Evolutionary conservation across 768 basidiomycete species (phyloP).

Genomic region (Lactifluus echinatus): DNA sequence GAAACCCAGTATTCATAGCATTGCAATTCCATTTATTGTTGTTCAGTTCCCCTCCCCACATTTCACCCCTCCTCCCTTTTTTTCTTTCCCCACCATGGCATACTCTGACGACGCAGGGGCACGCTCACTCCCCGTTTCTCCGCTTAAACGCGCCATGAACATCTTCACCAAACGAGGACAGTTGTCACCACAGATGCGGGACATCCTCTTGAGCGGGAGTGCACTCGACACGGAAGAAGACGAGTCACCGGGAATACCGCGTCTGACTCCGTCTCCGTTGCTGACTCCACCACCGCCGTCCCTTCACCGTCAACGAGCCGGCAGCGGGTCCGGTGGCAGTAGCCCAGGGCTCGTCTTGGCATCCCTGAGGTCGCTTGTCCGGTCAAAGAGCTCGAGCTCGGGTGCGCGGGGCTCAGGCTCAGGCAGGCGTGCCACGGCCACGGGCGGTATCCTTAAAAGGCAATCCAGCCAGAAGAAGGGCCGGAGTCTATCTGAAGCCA

Average conservation of each 20-base stretch:
- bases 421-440: neutral
- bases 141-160: slow-evolving; percentile 19
- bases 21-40: neutral
- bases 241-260: slow-evolving; percentile 3
- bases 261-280: neutral
- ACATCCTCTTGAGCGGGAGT: neutral
- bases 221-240: slow-evolving; percentile 8
- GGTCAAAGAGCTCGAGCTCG: slow-evolving; percentile 7
- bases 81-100: neutral
- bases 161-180: slow-evolving; percentile 20
- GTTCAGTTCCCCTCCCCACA: neutral
- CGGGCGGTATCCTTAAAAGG: slow-evolving; percentile 12
- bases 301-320: neutral
- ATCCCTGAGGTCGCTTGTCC: slow-evolving; percentile 5
- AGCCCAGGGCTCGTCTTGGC: slow-evolving; percentile 3
- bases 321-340: neutral
- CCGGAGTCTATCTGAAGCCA: slow-evolving; percentile 11
- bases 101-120: neutral
- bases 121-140: neutral
- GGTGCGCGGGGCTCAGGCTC: too few relatives aligned
- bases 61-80: neutral
- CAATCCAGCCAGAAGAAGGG: neutral
- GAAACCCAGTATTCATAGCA: neutral
- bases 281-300: neutral
- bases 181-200: slow-evolving; percentile 8